Evolutionary conservation across 2,329 filamentous ascomycete species (phyloP).

Genomic region (Botrytis elliptica): DNA sequence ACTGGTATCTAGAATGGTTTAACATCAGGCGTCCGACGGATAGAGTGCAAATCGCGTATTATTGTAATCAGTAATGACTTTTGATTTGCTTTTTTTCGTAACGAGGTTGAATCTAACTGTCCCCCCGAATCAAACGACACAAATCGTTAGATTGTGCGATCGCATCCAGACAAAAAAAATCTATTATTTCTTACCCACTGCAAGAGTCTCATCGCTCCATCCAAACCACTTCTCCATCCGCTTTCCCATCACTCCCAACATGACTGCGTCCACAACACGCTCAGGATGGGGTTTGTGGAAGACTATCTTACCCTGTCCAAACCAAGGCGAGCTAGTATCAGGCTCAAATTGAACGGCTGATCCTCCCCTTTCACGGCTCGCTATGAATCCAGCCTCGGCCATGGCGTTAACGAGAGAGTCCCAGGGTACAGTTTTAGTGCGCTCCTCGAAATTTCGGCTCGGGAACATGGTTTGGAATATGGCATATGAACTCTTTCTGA

Average conservation of each 20-base stretch:
- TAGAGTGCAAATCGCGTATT: background rate
- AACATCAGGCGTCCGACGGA: background rate
- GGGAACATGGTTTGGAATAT: background rate
- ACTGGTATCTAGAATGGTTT: background rate
- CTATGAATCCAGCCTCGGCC: background rate
- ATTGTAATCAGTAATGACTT: background rate
- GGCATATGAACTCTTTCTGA: background rate
- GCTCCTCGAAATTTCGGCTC: background rate
- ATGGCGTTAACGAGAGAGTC: background rate
- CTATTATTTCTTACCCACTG: background rate
- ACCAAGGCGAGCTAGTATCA: conserved; percentile 13
- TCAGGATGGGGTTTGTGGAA: conserved; percentile 25
- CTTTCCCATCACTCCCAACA: conserved; percentile 19
- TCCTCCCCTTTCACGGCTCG: too few species aligned
- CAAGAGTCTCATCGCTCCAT: conserved; percentile 14
- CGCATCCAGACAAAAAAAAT: background rate
- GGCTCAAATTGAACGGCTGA: conserved; percentile 8
- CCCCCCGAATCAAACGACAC: fast-evolving
- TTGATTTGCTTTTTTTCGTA: too few species aligned
- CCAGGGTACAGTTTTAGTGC: background rate
- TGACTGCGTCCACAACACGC: conserved; percentile 13
- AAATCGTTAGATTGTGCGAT: background rate
- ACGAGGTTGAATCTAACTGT: fast-evolving
- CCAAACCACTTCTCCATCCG: conserved; percentile 26
- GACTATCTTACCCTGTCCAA: conserved; percentile 19